Percentiles rank a stretch among this genome's conserved stretches.
Conservation (phyloP, 345 rosid genomes). For the Geranium rotundifolium region DNA sequence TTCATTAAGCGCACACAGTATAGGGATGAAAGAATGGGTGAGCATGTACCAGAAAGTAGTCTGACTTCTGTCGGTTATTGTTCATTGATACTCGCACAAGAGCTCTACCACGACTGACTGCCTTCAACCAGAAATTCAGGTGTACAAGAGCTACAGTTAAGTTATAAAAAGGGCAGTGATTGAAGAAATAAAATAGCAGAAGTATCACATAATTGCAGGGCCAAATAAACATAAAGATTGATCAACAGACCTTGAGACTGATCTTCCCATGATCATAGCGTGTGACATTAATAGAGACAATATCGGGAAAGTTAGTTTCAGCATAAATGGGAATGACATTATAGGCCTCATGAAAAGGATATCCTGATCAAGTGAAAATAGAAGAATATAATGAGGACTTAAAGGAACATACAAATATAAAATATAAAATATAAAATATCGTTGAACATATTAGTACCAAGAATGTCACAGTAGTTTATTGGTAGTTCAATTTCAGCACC, state of each 20-base stretch:
- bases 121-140: slow-evolving; percentile 38
- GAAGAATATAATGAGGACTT: slow-evolving; percentile 9
- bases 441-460: slow-evolving; percentile 33
- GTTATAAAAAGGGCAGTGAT: background rate
- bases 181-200: background rate
- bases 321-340: slow-evolving; percentile 36
- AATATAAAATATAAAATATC: slow-evolving; percentile 6
- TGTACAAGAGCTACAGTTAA: slow-evolving; percentile 12
- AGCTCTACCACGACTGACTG: slow-evolving; percentile 58
- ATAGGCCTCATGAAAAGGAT: slow-evolving; percentile 65
- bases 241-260: slow-evolving; percentile 50
- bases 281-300: slow-evolving; percentile 37
- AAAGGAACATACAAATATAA: slow-evolving; percentile 7
- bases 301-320: slow-evolving; percentile 64
- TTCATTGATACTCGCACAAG: slow-evolving; percentile 55
- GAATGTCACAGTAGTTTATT: slow-evolving; percentile 50
- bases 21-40: background rate
- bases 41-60: slow-evolving; percentile 57
- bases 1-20: slow-evolving; percentile 4
- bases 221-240: slow-evolving; percentile 1
- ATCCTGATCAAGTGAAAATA: slow-evolving; percentile 38
- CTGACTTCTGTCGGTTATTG: slow-evolving; percentile 42
- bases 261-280: slow-evolving; percentile 27
- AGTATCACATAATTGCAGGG: background rate
- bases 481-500: slow-evolving; percentile 71